These are phyloP conservation scores for Cutaneotrichosporon sp. DNA, from an alignment of 1,284 basidiomycete genomes.

Conservation along the genomic window DNA sequence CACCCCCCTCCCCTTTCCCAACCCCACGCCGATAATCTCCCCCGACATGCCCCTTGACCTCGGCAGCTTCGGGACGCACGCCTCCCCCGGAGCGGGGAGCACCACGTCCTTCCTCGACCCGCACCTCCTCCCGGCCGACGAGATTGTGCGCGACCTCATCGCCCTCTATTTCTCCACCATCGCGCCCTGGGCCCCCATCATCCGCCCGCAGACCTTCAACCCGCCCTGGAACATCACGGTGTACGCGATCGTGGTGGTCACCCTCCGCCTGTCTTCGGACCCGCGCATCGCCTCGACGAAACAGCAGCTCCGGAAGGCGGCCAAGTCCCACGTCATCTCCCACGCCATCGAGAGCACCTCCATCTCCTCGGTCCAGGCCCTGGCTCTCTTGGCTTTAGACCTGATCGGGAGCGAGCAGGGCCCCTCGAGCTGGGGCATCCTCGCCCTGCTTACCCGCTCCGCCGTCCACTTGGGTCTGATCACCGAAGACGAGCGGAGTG, in stretches of 20 bases:
- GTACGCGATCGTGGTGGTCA: conserved; percentile 53
- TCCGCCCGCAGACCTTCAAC: conserved; percentile 35
- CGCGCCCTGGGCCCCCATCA: conserved; percentile 52
- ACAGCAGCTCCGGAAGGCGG: conserved; percentile 38
- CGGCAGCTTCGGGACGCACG: conserved; percentile 28
- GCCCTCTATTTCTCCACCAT: conserved; percentile 47
- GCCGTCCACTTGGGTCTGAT: conserved; percentile 51
- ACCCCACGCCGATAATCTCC: neutral
- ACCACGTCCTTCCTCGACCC: conserved; percentile 42
- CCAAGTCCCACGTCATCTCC: conserved; percentile 49
- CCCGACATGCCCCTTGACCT: conserved; percentile 23
- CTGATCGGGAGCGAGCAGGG: conserved; percentile 53
- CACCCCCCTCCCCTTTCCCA: too few relatives aligned
- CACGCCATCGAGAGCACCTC: conserved; percentile 52
- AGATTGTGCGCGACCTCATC: conserved; percentile 51
- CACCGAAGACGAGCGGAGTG: conserved; percentile 35
- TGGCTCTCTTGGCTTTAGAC: conserved; percentile 51
- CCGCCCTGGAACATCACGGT: conserved; percentile 51
- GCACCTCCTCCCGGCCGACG: conserved; percentile 48
- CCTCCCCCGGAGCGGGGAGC: conserved; percentile 33
- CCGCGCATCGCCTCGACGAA: conserved; percentile 36
- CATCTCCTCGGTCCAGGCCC: conserved; percentile 49
- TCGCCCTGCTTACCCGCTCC: conserved; percentile 50
- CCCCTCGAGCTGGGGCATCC: conserved; percentile 49
- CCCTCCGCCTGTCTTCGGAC: conserved; percentile 47